Percentiles rank a stretch among this genome's conserved stretches.
Conservation (phyloP, 2,329 filamentous ascomycete species). For the Botrytis galanthina region DNA sequence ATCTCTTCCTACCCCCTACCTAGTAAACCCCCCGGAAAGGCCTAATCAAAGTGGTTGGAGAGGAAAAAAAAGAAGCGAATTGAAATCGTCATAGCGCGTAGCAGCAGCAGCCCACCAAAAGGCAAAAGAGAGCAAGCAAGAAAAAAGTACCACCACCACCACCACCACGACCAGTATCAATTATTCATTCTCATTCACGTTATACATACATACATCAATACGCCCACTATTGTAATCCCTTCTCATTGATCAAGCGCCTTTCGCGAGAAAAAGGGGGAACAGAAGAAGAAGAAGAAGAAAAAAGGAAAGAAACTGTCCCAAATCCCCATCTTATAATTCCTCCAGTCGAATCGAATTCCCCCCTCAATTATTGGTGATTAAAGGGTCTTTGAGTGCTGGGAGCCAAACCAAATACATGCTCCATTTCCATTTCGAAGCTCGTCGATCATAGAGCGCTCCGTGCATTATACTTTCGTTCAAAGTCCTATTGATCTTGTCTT, state of each 20-base stretch:
- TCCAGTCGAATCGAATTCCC: not conserved
- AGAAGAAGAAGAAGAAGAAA: too few species aligned
- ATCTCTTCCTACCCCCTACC: not conserved
- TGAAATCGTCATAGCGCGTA: conserved; percentile 28
- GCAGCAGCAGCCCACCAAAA: conserved; percentile 9
- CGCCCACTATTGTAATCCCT: not conserved
- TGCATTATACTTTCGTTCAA: conserved; percentile 24
- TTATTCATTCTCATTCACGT: not conserved
- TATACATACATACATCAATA: not conserved
- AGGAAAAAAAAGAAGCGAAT: not conserved
- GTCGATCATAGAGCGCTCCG: conserved; percentile 28
- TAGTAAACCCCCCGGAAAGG: not conserved
- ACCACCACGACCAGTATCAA: not conserved
- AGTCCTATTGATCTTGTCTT: conserved; percentile 17
- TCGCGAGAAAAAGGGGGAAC: not conserved
- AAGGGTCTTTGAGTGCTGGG: conserved; percentile 25
- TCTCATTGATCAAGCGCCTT: not conserved
- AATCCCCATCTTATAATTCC: not conserved
- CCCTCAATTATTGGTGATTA: conserved; percentile 2
- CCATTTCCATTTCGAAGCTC: conserved; percentile 14
- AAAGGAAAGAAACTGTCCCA: not conserved
- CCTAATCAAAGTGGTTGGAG: not conserved
- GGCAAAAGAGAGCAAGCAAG: not conserved
- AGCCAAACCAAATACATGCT: conserved; percentile 7
- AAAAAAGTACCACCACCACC: not conserved